A percentile compares a stretch with the other conserved stretches of the same genome.
phyloP scores from a whole-genome alignment of 2,329 filamentous ascomycete species.

The Fonsecaea pedrosoi region DNA sequence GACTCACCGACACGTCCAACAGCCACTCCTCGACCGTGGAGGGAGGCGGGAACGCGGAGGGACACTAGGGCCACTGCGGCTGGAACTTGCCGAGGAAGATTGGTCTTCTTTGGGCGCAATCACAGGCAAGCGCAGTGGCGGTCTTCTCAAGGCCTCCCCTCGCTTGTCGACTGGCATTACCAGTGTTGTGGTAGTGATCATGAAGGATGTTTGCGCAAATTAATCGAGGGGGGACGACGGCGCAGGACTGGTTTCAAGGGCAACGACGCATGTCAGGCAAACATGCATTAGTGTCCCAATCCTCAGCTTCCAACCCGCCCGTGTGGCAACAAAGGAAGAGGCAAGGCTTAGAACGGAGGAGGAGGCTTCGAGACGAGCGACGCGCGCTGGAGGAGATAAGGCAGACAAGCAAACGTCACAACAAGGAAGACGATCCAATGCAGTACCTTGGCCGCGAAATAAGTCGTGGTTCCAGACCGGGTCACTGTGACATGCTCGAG shows the following conservation, averaged over 20 bases:
- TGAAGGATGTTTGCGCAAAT: conserved; percentile 37
- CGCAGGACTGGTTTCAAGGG: conserved; percentile 27
- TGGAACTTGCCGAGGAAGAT: conserved; percentile 43
- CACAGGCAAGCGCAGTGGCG: conserved; percentile 49
- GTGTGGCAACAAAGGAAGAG: conserved; percentile 1
- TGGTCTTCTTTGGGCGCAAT: conserved; percentile 55
- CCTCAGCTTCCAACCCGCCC: background rate
- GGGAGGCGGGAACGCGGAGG: conserved; percentile 56
- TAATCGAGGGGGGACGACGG: background rate
- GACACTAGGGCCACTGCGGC: conserved; percentile 45
- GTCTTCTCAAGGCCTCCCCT: conserved; percentile 48
- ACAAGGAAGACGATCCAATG: background rate
- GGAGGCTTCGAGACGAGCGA: background rate
- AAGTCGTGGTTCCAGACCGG: background rate
- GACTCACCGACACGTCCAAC: conserved; percentile 48
- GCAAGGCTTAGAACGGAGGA: conserved; percentile 5
- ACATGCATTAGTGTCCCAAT: conserved; percentile 23
- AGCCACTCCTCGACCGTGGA: conserved; percentile 61
- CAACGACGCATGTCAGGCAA: conserved; percentile 33
- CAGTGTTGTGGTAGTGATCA: conserved; percentile 45
- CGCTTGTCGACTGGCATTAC: conserved; percentile 48
- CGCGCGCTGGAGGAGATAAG: background rate
- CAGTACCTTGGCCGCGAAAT: background rate
- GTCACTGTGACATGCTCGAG: conserved; percentile 5
- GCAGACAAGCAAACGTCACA: background rate